phyloP scores from a whole-genome alignment of 2,329 filamentous ascomycete species.

The Colletotrichum sublineola region DNA sequence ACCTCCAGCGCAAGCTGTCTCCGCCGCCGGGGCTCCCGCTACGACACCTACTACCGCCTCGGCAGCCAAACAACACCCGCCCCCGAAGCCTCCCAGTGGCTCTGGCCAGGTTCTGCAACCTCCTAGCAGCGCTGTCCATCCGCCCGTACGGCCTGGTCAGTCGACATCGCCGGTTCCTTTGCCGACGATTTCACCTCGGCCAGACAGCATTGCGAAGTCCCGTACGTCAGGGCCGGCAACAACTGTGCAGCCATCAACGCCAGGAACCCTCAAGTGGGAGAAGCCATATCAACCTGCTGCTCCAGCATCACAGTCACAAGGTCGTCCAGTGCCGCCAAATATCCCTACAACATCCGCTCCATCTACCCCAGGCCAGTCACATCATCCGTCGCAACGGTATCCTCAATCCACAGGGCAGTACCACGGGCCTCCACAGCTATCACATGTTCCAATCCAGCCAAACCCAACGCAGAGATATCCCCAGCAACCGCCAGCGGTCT shows the following conservation, averaged over 20 bases:
- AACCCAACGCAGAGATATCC: conserved; percentile 32
- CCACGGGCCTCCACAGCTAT: conserved; percentile 27
- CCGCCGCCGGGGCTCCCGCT: not conserved
- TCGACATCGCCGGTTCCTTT: conserved; percentile 42
- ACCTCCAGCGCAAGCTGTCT: conserved; percentile 31
- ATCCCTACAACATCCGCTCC: conserved; percentile 29
- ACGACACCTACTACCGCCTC: conserved; percentile 42
- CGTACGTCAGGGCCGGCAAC: conserved; percentile 50
- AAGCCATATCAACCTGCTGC: conserved; percentile 56
- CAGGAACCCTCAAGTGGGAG: conserved; percentile 56
- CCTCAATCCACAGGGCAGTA: conserved; percentile 38
- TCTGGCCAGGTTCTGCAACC: conserved; percentile 54
- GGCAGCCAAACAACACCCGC: conserved; percentile 51
- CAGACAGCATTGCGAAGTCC: conserved; percentile 50
- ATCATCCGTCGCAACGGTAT: conserved; percentile 42
- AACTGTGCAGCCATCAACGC: conserved; percentile 44
- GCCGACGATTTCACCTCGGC: conserved; percentile 51
- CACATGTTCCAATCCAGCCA: conserved; percentile 38
- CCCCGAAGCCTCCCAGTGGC: conserved; percentile 49
- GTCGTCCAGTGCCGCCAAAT: conserved; percentile 40
- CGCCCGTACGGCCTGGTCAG: conserved; percentile 46
- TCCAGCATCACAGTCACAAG: conserved; percentile 46
- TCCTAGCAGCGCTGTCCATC: conserved; percentile 51
- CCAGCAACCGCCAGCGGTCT: conserved; percentile 42
- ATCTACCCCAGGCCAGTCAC: conserved; percentile 39